phyloP scores from a whole-genome alignment of 345 rosid species.

The Brassica cretica region DNA sequence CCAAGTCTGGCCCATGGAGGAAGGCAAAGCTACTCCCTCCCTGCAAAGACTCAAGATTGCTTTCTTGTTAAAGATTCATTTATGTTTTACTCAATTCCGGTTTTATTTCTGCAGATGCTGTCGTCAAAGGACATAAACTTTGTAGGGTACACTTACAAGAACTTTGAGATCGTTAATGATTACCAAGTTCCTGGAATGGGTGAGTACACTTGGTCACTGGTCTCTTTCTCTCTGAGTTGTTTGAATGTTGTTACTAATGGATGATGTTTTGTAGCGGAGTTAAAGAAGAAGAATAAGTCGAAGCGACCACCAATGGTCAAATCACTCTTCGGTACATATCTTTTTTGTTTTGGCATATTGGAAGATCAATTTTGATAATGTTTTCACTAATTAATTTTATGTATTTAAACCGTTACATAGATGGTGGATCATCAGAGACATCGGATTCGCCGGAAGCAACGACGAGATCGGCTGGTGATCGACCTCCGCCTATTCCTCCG shows the following conservation, averaged over 20 bases:
- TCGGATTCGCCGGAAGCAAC: conserved; percentile 55
- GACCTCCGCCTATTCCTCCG: conserved; percentile 41
- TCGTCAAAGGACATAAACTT: conserved; percentile 82
- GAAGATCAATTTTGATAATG: background rate
- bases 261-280: conserved; percentile 54
- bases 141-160: conserved; percentile 88
- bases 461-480: conserved; percentile 35
- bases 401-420: conserved; percentile 6
- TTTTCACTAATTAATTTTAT: conserved; percentile 1
- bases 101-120: conserved; percentile 60
- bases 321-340: conserved; percentile 68
- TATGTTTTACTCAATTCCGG: background rate
- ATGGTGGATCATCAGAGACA: conserved; percentile 36
- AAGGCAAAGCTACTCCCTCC: conserved; percentile 47
- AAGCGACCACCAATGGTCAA: conserved; percentile 66
- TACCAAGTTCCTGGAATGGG: conserved; percentile 93
- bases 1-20: conserved; percentile 84
- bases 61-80: background rate
- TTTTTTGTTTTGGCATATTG: background rate
- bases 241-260: background rate
- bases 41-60: background rate
- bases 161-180: conserved; percentile 85
- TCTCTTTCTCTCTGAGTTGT: background rate
- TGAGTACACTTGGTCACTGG: conserved; percentile 32
- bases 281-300: conserved; percentile 77